Conservation (phyloP, 306 rosid genomes). For the Sphenostylis stenocarpa region DNA sequence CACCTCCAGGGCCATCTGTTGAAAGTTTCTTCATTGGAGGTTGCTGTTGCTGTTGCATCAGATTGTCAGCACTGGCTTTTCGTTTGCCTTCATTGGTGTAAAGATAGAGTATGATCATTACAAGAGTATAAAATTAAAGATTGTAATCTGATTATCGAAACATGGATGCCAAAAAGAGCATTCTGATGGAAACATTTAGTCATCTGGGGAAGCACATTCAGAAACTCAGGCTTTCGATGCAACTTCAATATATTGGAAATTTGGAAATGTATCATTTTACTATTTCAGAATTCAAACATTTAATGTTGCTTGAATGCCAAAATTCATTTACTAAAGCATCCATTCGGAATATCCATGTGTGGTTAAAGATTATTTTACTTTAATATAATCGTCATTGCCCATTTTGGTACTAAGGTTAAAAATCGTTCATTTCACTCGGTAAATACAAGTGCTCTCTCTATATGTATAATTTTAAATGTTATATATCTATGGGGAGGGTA, state of each 20-base stretch:
- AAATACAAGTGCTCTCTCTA: background rate
- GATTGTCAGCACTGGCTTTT: constrained; percentile 69
- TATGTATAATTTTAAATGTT: background rate
- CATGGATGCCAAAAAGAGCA: background rate
- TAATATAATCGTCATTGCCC: background rate
- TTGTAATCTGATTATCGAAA: background rate
- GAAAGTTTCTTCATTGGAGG: constrained; percentile 70
- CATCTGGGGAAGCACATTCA: background rate
- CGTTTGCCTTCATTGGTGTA: constrained; percentile 62
- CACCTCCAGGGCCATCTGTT: constrained; percentile 57
- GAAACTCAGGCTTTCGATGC: constrained; percentile 17
- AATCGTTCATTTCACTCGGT: background rate
- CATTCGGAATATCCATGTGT: background rate
- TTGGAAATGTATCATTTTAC: background rate
- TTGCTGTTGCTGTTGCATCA: constrained; percentile 68
- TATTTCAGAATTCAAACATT: background rate
- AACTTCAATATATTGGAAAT: too few relatives aligned
- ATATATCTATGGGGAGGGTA: background rate
- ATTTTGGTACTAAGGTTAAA: background rate
- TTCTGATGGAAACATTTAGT: background rate
- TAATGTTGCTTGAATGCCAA: background rate
- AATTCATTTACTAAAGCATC: background rate
- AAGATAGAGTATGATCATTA: background rate
- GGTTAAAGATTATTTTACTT: background rate
- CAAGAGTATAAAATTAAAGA: background rate